Conservation (phyloP, 2,329 filamentous ascomycete species). For the Phialophora macrospora region DNA sequence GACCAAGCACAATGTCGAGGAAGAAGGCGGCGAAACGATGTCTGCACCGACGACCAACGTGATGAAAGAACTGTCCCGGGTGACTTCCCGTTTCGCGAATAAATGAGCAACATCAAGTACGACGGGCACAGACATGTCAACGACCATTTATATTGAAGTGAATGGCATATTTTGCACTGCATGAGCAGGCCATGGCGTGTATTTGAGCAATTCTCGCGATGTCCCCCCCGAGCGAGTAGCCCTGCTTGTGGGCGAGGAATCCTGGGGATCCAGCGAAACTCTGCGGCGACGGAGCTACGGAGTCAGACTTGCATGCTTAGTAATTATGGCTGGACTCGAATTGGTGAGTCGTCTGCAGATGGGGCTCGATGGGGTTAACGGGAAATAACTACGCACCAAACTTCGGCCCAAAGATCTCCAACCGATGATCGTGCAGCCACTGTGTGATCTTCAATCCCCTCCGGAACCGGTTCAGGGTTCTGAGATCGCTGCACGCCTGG, state of each 20-base stretch:
- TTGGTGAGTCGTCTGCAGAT: not conserved
- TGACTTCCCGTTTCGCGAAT: slow-evolving; percentile 7
- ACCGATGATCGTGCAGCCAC: not conserved
- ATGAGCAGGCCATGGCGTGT: too few species aligned
- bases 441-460: too few species aligned
- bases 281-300: not conserved
- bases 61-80: slow-evolving; percentile 10
- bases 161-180: not conserved
- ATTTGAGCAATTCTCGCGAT: not conserved
- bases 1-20: slow-evolving; percentile 74
- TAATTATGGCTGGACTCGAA: not conserved
- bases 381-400: slow-evolving; percentile 16
- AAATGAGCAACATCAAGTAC: not conserved
- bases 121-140: not conserved
- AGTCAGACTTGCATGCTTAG: not conserved
- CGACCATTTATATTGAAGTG: not conserved
- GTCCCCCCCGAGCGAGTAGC: not conserved
- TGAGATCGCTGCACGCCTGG: not conserved
- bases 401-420: slow-evolving; percentile 9
- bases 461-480: not conserved
- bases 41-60: slow-evolving; percentile 1
- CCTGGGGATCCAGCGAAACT: not conserved
- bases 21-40: slow-evolving; percentile 58
- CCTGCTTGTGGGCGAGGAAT: not conserved
- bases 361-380: not conserved